Evolutionary conservation across 2,329 filamentous ascomycete genomes (phyloP), one percentile per base, ranked within the genome.

Genomic region (Venturia asperata): DNA sequence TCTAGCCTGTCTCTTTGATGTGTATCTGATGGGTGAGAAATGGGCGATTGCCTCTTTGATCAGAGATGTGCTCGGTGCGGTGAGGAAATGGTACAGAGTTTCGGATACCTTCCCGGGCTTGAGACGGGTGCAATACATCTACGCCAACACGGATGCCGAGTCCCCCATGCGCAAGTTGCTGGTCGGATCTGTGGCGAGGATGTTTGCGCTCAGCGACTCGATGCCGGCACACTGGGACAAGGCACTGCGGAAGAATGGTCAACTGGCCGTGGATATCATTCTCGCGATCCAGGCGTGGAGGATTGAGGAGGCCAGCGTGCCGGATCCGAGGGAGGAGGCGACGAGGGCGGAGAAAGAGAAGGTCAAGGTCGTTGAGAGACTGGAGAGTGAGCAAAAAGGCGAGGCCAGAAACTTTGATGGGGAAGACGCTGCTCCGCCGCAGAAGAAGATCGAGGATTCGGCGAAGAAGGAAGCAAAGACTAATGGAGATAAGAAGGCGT

Each of bases 181-280:
- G 65, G 78, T 82, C 61, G 74, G 76, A 55, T 75, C 75, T 39
- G 76, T 83, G 1, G 81, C 82, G 45, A 72, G 82, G 61, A 78
- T 82, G 72, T 74, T 84, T 68, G 80, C 81, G 2, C 73, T 81
- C 1, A 63, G 34, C 21, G 78, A 82, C 64, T 75, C 79, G 27
- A 80, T 84, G 49, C 82, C 82, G 0, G 68, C 72, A 43, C 81
- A 83, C 69, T 84, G 82, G 82, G 81, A 82, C 69, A 80, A 80
- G 70, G 82, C 82, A 7, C 72, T 84, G 62, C 74, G 78, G 70
- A 81, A 81, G 74, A 83, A 84, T 68, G 82, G 82, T 0, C 79
- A 83, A 69, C 71, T 84, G 63, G 81, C 81, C 1, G 82, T 84
- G 52, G 82, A 84, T 68, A 79, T 84, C 65, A 82, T 84, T 68